These are phyloP conservation scores for Daldinia decipiens DNA, from an alignment of 495 filamentous ascomycete genomes.

Conservation along the genomic window DNA sequence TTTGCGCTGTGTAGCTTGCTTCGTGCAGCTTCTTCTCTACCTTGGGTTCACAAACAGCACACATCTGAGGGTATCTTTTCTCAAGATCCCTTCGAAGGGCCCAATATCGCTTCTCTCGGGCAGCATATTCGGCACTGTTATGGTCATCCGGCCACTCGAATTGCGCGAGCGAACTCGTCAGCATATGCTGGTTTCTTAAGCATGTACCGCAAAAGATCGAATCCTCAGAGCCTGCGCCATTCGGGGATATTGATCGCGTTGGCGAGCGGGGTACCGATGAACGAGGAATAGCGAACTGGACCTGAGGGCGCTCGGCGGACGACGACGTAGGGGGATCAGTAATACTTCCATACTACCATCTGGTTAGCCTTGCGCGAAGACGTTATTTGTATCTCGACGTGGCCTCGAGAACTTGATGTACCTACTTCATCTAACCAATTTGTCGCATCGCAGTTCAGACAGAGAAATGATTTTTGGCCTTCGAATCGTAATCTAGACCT, in stretches of 20 bases:
- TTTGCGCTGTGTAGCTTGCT: slow-evolving; percentile 79
- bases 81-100: slow-evolving; percentile 73
- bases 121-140: slow-evolving; percentile 69
- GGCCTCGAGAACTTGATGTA: neutral
- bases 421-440: slow-evolving; percentile 80
- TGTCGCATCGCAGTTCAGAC: slow-evolving; percentile 77
- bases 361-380: slow-evolving; percentile 20
- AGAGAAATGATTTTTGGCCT: slow-evolving; percentile 69
- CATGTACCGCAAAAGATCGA: slow-evolving; percentile 80
- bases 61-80: slow-evolving; percentile 83
- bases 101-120: slow-evolving; percentile 62
- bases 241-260: slow-evolving; percentile 42
- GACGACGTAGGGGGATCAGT: slow-evolving; percentile 78
- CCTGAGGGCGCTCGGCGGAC: slow-evolving; percentile 46
- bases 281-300: slow-evolving; percentile 54
- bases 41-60: slow-evolving; percentile 74
- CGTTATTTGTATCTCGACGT: neutral
- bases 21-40: slow-evolving; percentile 71
- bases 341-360: slow-evolving; percentile 77
- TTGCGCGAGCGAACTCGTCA: slow-evolving; percentile 70
- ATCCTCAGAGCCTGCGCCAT: slow-evolving; percentile 38
- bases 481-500: slow-evolving; percentile 65
- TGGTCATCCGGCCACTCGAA: slow-evolving; percentile 75
- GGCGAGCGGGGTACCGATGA: slow-evolving; percentile 44
- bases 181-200: slow-evolving; percentile 82